Percentiles rank a stretch among this genome's conserved stretches.
phyloP scores from a whole-genome alignment of 306 rosid genomes.

The Lithocarpus polystachyus region DNA sequence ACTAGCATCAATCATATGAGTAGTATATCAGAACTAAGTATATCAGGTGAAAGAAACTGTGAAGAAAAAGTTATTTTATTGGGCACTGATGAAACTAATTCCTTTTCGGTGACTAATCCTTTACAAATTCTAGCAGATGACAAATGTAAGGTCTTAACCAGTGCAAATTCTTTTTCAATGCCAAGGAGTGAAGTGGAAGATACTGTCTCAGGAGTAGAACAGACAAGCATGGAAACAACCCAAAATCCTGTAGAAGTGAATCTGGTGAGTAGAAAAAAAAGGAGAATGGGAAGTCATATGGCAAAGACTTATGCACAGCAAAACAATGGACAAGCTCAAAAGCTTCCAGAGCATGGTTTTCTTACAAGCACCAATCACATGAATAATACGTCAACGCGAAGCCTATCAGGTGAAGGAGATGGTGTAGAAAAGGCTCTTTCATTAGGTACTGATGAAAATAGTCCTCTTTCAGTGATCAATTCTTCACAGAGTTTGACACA shows the following conservation, averaged over 20 bases:
- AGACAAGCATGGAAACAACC: conserved; percentile 5
- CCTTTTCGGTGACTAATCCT: background rate
- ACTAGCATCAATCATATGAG: conserved; percentile 12
- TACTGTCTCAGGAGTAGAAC: conserved; percentile 1
- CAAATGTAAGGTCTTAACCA: background rate
- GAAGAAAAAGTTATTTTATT: conserved; percentile 5
- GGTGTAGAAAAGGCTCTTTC: conserved; percentile 3
- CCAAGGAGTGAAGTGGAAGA: conserved; percentile 24
- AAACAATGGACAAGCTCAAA: conserved; percentile 11
- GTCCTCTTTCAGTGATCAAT: background rate
- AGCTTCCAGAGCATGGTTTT: conserved; percentile 21
- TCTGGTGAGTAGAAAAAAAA: conserved; percentile 18
- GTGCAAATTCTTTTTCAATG: conserved; percentile 13
- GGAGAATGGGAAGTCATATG: conserved; percentile 13
- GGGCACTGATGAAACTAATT: conserved; percentile 2
- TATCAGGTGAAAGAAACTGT: conserved; percentile 7
- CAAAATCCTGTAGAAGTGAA: conserved; percentile 9
- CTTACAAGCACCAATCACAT: conserved; percentile 13
- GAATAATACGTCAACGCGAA: conserved; percentile 14
- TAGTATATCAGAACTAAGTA: conserved; percentile 17
- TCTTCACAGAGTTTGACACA: background rate
- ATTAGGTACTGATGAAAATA: background rate
- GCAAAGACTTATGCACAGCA: conserved; percentile 15
- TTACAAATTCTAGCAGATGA: background rate
- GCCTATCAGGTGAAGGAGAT: conserved; percentile 11